Evolutionary conservation across 495 filamentous ascomycete genomes (phyloP).

Genomic region (Aspergillus taichungensis): DNA sequence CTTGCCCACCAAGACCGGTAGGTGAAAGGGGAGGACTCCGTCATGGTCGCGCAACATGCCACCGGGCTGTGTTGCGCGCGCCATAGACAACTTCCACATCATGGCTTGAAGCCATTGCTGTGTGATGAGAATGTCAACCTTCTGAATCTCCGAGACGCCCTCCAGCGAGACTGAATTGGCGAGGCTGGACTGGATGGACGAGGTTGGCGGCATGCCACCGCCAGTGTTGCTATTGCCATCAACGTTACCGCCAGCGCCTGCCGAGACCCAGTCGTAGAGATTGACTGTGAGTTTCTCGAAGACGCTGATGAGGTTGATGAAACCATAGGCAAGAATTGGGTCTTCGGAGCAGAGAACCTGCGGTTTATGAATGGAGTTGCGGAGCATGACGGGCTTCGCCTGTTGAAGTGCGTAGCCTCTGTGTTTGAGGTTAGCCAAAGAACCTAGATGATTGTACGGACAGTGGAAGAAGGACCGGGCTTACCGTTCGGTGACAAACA

Average conservation of each 20-base stretch:
- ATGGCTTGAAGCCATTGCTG: slow-evolving; percentile 55
- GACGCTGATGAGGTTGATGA: slow-evolving; percentile 46
- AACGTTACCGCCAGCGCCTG: slow-evolving; percentile 11
- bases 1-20: slow-evolving; percentile 49
- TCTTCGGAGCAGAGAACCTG: slow-evolving; percentile 39
- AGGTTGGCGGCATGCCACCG: slow-evolving; percentile 28
- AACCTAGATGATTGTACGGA: slow-evolving; percentile 15
- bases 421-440: neutral
- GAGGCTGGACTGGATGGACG: slow-evolving; percentile 31
- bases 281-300: slow-evolving; percentile 39
- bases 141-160: slow-evolving; percentile 46
- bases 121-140: slow-evolving; percentile 52
- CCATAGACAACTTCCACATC: slow-evolving; percentile 54
- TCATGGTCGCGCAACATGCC: slow-evolving; percentile 20
- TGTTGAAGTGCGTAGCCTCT: slow-evolving; percentile 44
- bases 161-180: slow-evolving; percentile 32
- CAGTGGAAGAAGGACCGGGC: neutral
- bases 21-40: slow-evolving; percentile 46
- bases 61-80: slow-evolving; percentile 39
- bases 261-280: slow-evolving; percentile 36
- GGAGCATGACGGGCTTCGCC: slow-evolving; percentile 45
- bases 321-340: slow-evolving; percentile 40
- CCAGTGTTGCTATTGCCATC: slow-evolving; percentile 14
- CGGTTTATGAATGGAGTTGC: slow-evolving; percentile 40
- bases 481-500: slow-evolving; percentile 53